Evolutionary conservation across 2,329 filamentous ascomycete species (phyloP), one percentile per base, ranked within the genome.

Genomic region (Bipolaris sorokiniana): DNA sequence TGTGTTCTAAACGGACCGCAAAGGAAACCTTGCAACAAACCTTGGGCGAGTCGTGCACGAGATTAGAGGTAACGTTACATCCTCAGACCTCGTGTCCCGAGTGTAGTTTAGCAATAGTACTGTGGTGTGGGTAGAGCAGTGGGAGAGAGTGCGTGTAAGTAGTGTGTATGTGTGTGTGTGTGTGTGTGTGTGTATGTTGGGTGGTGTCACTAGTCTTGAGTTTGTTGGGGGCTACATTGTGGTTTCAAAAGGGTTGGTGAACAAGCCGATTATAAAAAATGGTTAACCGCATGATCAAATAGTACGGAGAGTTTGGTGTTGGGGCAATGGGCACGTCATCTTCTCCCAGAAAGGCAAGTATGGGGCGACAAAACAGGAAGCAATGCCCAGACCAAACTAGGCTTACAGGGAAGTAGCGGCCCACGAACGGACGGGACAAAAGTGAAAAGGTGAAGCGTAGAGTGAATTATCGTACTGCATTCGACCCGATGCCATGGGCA

Each of bases 401-500:
- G 28, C 58, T 52, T 49, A 58, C 44, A 57, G 34, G 51, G 61
- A 61, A 58, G 54, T 65, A 64, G 63, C 54, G 61, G 61, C 58
- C 52, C 56, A 57, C 37, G 23, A 45, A 10, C 42, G 11, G 23
- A 45, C 23, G n/a, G 13, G 16, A 15, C n/a, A 10, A 9, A 16
- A 38, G 15, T 9, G 36, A 38, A 5, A 16, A 20, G 36, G 47
- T 41, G 28, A 20, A 48, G 20, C 23, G 56, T 34, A 22, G 34
- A 40, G 42, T 44, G 38, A 56, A 64, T 64, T 63, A 66, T 64
- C 58, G 61, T 69, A 68, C 65, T 64, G 57, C 54, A 66, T 67
- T 70, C 48, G 63, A 68, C 63, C 63, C 58, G 55, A 68, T 51
- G 59, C 58, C 64, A 64, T 60, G 62, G 62, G 60, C 56, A 61